Conservation (phyloP, 2,329 filamentous ascomycete genomes). For the Beauveria asiatica region DNA sequence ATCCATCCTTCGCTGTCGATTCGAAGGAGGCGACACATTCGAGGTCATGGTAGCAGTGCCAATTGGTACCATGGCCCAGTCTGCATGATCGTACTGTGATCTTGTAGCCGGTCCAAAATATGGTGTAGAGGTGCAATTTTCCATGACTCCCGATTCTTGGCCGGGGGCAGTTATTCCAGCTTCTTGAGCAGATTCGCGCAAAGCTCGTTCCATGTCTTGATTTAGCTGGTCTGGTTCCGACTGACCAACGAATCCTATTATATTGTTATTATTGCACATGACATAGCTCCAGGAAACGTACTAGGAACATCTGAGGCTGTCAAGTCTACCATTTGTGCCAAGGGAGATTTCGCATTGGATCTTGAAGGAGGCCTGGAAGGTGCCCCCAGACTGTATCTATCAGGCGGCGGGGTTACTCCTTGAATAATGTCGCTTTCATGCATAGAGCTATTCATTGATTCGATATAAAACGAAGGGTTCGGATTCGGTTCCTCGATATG, state of each 20-base stretch:
- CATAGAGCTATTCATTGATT: not conserved
- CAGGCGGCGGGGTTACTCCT: constrained; percentile 32
- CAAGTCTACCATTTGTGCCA: constrained; percentile 44
- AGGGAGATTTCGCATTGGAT: constrained; percentile 47
- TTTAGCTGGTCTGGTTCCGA: constrained; percentile 38
- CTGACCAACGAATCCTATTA: constrained; percentile 12
- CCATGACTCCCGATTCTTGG: constrained; percentile 31
- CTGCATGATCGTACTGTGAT: constrained; percentile 42
- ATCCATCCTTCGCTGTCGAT: constrained; percentile 31
- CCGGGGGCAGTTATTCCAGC: constrained; percentile 34
- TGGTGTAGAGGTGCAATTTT: constrained; percentile 17
- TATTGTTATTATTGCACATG: not conserved
- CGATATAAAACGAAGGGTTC: constrained; percentile 14
- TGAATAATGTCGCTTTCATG: constrained; percentile 27
- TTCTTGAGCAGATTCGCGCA: constrained; percentile 46
- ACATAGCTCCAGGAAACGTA: constrained; percentile 13
- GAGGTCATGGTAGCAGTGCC: constrained; percentile 19
- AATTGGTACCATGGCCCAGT: constrained; percentile 51
- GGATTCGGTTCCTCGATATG: constrained; percentile 46
- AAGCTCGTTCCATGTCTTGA: constrained; percentile 43
- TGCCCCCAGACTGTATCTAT: constrained; percentile 34
- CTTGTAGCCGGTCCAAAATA: constrained; percentile 54
- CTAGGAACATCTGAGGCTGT: constrained; percentile 33
- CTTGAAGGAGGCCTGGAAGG: constrained; percentile 56
- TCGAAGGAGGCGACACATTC: constrained; percentile 26